A percentile compares a stretch with the other conserved stretches of the same genome.
These are phyloP conservation scores for Tetrapisispora namnaoensis DNA, from an alignment of 805 yeast genomes.

Conservation along the genomic window DNA sequence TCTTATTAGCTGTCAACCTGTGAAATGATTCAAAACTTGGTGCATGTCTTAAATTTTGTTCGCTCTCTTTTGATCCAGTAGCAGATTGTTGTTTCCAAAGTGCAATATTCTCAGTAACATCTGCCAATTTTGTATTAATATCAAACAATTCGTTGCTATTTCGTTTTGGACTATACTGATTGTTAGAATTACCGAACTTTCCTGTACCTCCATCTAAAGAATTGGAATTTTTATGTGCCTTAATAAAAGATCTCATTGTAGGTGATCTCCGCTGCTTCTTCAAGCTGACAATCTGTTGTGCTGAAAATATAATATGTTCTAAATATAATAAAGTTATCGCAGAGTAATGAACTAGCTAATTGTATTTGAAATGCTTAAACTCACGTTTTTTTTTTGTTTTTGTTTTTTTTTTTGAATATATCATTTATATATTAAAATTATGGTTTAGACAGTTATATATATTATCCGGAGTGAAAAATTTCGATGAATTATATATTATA, in stretches of 20 bases:
- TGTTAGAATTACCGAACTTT: conserved; percentile 2
- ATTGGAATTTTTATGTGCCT: conserved; percentile 30
- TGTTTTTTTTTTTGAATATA: too few relatives aligned
- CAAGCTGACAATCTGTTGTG: background rate
- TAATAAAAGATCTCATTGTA: conserved; percentile 32
- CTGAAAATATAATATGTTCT: too few relatives aligned
- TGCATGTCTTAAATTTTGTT: conserved; percentile 6
- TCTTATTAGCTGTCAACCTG: conserved; percentile 21
- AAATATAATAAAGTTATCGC: too few relatives aligned
- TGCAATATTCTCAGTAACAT: background rate
- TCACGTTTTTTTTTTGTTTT: too few relatives aligned
- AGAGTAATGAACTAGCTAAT: too few relatives aligned
- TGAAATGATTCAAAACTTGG: conserved; percentile 24
- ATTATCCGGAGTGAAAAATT: too few relatives aligned
- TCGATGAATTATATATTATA: too few relatives aligned
- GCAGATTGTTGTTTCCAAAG: background rate
- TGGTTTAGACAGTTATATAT: too few relatives aligned
- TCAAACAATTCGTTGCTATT: conserved; percentile 9
- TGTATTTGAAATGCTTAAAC: too few relatives aligned
- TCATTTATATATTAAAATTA: too few relatives aligned
- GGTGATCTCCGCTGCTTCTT: background rate
- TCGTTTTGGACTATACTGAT: conserved; percentile 5
- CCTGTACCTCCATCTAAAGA: conserved; percentile 23
- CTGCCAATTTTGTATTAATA: background rate
- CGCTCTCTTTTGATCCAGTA: background rate